These are phyloP conservation scores for Saccharomyces hybrid DNA, from an alignment of 1,139 yeast genomes.

Conservation along the genomic window DNA sequence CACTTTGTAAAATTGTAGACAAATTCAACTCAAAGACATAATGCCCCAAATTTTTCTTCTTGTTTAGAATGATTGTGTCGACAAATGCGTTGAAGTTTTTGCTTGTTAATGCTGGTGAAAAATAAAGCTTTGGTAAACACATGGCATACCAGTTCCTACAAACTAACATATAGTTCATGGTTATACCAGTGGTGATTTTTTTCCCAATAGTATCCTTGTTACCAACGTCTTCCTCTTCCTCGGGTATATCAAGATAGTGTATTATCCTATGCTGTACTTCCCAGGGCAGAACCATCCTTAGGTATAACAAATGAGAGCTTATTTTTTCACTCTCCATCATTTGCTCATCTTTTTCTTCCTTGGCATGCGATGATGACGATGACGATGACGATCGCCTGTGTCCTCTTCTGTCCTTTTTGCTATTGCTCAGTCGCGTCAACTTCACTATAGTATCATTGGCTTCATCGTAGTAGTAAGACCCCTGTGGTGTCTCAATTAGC, in stretches of 20 bases:
- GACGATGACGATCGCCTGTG: background rate
- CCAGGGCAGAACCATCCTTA: constrained; percentile 28
- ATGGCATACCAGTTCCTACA: constrained; percentile 53
- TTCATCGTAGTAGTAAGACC: constrained; percentile 13
- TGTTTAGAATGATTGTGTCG: constrained; percentile 47
- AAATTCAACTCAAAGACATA: constrained; percentile 56
- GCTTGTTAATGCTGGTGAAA: constrained; percentile 53
- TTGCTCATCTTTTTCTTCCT: background rate
- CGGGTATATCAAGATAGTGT: constrained; percentile 29
- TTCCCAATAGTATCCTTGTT: background rate
- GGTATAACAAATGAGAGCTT: background rate
- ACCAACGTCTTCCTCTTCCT: background rate
- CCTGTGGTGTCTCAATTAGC: constrained; percentile 11
- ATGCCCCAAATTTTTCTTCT: constrained; percentile 31
- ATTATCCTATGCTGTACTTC: constrained; percentile 55
- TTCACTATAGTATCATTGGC: constrained; percentile 4
- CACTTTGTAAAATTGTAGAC: constrained; percentile 74
- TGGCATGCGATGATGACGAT: background rate
- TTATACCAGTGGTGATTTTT: constrained; percentile 28
- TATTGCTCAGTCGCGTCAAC: background rate
- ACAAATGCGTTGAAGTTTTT: constrained; percentile 67
- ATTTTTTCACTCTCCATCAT: background rate
- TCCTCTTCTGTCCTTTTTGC: background rate
- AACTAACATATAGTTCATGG: constrained; percentile 51
- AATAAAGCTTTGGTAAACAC: constrained; percentile 57